A percentile compares a stretch with the other conserved stretches of the same genome.
Evolutionary conservation across 805 yeast species (phyloP).

Genomic region (Candida ipomoeae): DNA sequence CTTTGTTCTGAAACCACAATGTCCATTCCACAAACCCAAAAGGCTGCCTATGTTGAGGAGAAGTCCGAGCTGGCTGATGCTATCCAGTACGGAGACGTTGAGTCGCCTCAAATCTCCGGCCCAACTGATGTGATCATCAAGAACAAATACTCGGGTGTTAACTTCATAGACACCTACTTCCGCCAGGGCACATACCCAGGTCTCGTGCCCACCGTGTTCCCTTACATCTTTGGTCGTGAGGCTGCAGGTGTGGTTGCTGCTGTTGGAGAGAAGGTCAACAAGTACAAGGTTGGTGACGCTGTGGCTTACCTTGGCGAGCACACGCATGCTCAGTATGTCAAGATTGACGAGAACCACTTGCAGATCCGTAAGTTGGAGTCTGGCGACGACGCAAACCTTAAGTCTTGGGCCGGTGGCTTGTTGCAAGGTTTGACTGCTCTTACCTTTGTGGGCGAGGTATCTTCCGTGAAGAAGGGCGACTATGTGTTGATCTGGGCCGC

Average conservation of each 20-base stretch:
- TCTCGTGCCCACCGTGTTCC: conserved; percentile 31
- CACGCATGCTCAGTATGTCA: conserved; percentile 75
- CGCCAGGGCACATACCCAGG: conserved; percentile 71
- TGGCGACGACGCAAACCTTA: conserved; percentile 43
- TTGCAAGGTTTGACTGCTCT: conserved; percentile 79
- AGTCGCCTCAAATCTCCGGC: conserved; percentile 54
- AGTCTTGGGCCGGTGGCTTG: conserved; percentile 56
- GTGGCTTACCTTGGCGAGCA: conserved; percentile 50
- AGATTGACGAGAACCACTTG: conserved; percentile 32
- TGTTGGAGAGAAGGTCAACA: conserved; percentile 54
- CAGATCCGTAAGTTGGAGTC: conserved; percentile 30
- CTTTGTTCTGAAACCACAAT: neutral
- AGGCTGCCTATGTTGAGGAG: conserved; percentile 51
- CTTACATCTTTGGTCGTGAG: conserved; percentile 68
- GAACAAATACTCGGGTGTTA: conserved; percentile 74
- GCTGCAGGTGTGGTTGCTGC: conserved; percentile 68
- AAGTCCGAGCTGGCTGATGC: conserved; percentile 55
- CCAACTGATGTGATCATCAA: conserved; percentile 61
- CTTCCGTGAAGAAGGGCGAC: conserved; percentile 66
- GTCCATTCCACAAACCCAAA: conserved; percentile 52
- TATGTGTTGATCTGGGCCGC: conserved; percentile 81
- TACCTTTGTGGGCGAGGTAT: conserved; percentile 63
- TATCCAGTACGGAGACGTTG: conserved; percentile 52
- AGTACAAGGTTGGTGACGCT: conserved; percentile 63
- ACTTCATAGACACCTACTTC: conserved; percentile 79